Base-by-base conservation (phyloP, 495 filamentous ascomycete species). In the Aspergillus avenaceus region DNA sequence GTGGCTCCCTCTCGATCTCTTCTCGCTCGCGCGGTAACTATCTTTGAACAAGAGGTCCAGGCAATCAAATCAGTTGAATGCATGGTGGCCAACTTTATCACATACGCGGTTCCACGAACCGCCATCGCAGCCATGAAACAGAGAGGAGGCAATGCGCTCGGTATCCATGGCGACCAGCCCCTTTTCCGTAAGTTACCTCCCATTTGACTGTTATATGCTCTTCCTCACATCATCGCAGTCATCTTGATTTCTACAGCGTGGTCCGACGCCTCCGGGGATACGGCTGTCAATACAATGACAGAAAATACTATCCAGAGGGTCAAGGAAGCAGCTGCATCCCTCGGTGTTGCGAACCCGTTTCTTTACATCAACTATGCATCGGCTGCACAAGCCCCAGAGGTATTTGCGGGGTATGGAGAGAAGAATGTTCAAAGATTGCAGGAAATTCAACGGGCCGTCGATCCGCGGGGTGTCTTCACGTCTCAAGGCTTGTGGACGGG, bases 91-190 rank as follows among this genome's bases (percentile, higher is more conserved):
- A 51, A 48, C 23, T 42, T 60, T 14, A 54, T 58, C 44, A 47
- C 14, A 40, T 51, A 62, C 16, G 44, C 55, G 1, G 8, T 62
- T 1, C 46, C 45, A 12, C 18, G 29, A 8, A 53, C 45, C 19
- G 59, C 52, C 26, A 55, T 55, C 13, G 26, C 26, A 19, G 52
- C 43, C 4, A 53, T 53, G 51, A 55, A 50, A 27, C 26, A 62
- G 16, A 28, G 54, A 43, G 55, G 58, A n/a, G 63, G 61, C 0
- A 67, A 64, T 51, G 55, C 62, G n/a, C 36, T 66, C 0, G 63
- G 63, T 8, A 57, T 66, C 3, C 52, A 54, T 8, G 13, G 43
- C 4, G 50, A 59, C 12, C 54, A 54, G 13, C 56, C 56, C 2
- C 50, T 55, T 24, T 49, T 62, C 16, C n/a, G 57, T 60, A 45